phyloP scores from a whole-genome alignment of 1,284 basidiomycete genomes.

The Meripilus lineatus region DNA sequence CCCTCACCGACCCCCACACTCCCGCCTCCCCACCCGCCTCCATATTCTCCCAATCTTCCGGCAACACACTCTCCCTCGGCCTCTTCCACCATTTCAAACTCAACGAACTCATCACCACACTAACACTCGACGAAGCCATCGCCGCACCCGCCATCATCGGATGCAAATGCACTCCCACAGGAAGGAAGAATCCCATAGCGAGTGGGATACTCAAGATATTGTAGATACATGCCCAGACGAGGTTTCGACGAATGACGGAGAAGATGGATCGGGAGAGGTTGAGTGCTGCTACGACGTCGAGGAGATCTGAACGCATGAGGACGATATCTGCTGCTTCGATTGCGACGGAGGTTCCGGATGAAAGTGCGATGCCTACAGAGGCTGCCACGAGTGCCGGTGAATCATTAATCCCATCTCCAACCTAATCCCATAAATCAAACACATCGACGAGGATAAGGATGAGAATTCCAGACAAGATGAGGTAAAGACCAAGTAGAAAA shows the following conservation, averaged over 20 bases:
- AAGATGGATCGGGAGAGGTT: slow-evolving; percentile 91
- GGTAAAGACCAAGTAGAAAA: too few relatives aligned
- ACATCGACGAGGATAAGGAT: not conserved
- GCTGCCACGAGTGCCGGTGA: slow-evolving; percentile 95
- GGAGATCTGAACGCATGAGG: slow-evolving; percentile 92
- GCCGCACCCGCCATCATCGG: slow-evolving; percentile 98
- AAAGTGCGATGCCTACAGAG: slow-evolving; percentile 93
- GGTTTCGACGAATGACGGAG: slow-evolving; percentile 83
- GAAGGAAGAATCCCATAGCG: slow-evolving; percentile 95
- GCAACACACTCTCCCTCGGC: slow-evolving; percentile 66
- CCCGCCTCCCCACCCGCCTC: too few relatives aligned
- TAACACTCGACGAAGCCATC: slow-evolving; percentile 97
- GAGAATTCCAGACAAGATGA: too few relatives aligned
- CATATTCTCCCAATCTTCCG: slow-evolving; percentile 33
- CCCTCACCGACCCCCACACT: slow-evolving; percentile 40
- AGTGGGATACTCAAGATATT: slow-evolving; percentile 96
- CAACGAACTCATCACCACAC: slow-evolving; percentile 89
- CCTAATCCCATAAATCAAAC: slow-evolving; percentile 40
- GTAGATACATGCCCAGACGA: slow-evolving; percentile 92
- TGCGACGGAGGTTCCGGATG: slow-evolving; percentile 93
- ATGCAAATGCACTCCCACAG: slow-evolving; percentile 89
- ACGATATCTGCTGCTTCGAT: slow-evolving; percentile 98
- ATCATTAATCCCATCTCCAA: slow-evolving; percentile 99
- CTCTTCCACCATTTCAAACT: slow-evolving; percentile 84
- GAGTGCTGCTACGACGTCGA: slow-evolving; percentile 95